Evolutionary conservation across 306 rosid species (phyloP).

Genomic region (Dalbergia cochinchinensis): DNA sequence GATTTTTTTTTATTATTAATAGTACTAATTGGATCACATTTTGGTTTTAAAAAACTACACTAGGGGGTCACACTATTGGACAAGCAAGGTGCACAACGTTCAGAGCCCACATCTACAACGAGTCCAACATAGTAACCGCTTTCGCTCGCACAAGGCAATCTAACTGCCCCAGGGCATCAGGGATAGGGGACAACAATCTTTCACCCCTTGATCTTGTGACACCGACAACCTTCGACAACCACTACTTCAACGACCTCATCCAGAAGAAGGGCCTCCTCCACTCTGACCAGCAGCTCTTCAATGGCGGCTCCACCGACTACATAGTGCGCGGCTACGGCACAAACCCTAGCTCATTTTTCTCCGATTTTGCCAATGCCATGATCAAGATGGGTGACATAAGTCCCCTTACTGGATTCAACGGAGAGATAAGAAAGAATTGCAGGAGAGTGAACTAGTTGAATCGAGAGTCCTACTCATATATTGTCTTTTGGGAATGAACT

Average conservation of each 20-base stretch:
- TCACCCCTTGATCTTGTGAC: constrained; percentile 80
- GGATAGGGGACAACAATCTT: constrained; percentile 86
- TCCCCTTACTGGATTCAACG: constrained; percentile 85
- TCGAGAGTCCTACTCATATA: background rate
- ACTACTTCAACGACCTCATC: constrained; percentile 74
- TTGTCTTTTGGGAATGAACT: background rate
- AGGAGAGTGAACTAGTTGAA: constrained; percentile 59
- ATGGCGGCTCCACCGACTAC: constrained; percentile 79
- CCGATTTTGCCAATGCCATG: constrained; percentile 73
- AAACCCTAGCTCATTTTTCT: constrained; percentile 47
- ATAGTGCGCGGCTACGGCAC: constrained; percentile 56
- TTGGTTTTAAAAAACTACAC: background rate
- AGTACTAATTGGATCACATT: background rate
- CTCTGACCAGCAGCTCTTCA: constrained; percentile 83
- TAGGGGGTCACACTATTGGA: constrained; percentile 89
- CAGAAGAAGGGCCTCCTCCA: constrained; percentile 79
- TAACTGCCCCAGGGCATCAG: constrained; percentile 65
- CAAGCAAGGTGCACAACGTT: constrained; percentile 81
- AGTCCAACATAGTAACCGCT: constrained; percentile 58
- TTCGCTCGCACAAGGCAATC: constrained; percentile 64
- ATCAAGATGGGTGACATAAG: constrained; percentile 85
- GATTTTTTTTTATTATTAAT: background rate
- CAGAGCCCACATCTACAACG: constrained; percentile 72
- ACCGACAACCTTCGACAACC: constrained; percentile 70
- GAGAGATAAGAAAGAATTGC: constrained; percentile 83